phyloP scores from a whole-genome alignment of 169 alveolate species.

The Cystoisospora suis region DNA sequence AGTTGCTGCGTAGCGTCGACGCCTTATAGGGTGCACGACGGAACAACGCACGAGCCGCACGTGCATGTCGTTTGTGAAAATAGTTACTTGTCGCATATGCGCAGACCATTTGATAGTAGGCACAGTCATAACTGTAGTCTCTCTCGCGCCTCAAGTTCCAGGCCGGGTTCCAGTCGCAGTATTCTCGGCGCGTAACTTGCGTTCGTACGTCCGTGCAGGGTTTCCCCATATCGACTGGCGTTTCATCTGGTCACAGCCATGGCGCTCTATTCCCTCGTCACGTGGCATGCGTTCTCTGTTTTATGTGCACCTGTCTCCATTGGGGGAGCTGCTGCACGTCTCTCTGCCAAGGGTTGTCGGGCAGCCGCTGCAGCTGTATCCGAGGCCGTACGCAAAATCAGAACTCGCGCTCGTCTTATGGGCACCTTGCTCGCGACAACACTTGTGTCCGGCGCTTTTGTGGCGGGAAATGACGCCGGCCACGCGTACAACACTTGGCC shows the following conservation, averaged over 20 bases:
- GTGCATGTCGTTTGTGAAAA: too few relatives aligned
- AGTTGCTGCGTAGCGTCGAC: too few relatives aligned
- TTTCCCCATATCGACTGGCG: slow-evolving; percentile 66
- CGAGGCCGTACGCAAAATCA: slow-evolving; percentile 28
- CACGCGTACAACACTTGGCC: slow-evolving; percentile 68
- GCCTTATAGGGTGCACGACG: too few relatives aligned
- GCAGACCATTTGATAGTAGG: too few relatives aligned
- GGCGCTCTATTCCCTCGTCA: slow-evolving; percentile 47
- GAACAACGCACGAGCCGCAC: too few relatives aligned
- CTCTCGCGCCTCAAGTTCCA: too few relatives aligned
- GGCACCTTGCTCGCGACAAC: slow-evolving; percentile 54
- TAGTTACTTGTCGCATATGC: too few relatives aligned
- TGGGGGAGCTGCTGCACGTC: neutral
- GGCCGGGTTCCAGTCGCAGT: too few relatives aligned
- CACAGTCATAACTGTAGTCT: too few relatives aligned
- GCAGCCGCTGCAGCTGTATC: slow-evolving; percentile 18
- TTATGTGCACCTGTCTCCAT: slow-evolving; percentile 1
- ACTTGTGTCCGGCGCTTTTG: slow-evolving; percentile 68
- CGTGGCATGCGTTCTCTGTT: slow-evolving; percentile 59
- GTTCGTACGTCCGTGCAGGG: slow-evolving; percentile 39
- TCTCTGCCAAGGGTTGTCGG: neutral
- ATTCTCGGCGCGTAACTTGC: too few relatives aligned
- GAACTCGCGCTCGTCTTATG: slow-evolving; percentile 4
- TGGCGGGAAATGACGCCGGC: slow-evolving; percentile 73
- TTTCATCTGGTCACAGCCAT: slow-evolving; percentile 58